Base-by-base conservation (phyloP, 345 rosid genomes). In the Hevea brasiliensis region DNA sequence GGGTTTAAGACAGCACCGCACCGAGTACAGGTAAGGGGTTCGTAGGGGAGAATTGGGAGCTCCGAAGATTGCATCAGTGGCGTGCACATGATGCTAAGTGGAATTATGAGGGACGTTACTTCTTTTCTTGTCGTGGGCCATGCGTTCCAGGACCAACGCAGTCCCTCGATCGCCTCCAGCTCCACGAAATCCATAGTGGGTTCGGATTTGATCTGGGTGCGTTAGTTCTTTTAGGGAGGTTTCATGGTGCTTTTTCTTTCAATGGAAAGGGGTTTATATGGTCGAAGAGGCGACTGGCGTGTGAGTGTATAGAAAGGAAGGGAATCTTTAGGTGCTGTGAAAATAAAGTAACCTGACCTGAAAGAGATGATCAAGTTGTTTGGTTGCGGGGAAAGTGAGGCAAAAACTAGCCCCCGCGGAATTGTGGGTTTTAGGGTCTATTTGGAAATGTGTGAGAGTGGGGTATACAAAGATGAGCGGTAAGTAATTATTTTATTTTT, bases 71-170 rank as follows among this genome's bases (percentile, higher is more conserved):
- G 37, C 87, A 87, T 87, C 56, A 95, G 81, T 50, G 99, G 99
- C 2, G 94, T 91, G 74, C 89, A 90, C 83, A 95, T 85, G 84
- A 95, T 79, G 82, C 92, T 73, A 48, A 91, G 81, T 0, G 99
- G 99, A 78, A 95, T 80, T 12, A 86, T 67, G 55, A 92, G 89
- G 7, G 96, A 82, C 6, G 86, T 17, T n/a, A 83, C 81, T 60
- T 88, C 92, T 53, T 91, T 58, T 70, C 87, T 89, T 7, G 90
- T 83, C 0, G 94, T 83, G 0, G 98, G 97, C 99, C 99, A 95
- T 51, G 98, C 87, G 82, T 92, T 90, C 99, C 99, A 95, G 10
- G 99, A 74, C 99, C 98, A 95, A 3, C 99, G 86, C 10, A 95
- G 85, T 17, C 99, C 96, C 24, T 95, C 99, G 83, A 90, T 95